Base-by-base conservation (phyloP, 1,284 basidiomycete species). In the Austroboletus rostrupii region DNA sequence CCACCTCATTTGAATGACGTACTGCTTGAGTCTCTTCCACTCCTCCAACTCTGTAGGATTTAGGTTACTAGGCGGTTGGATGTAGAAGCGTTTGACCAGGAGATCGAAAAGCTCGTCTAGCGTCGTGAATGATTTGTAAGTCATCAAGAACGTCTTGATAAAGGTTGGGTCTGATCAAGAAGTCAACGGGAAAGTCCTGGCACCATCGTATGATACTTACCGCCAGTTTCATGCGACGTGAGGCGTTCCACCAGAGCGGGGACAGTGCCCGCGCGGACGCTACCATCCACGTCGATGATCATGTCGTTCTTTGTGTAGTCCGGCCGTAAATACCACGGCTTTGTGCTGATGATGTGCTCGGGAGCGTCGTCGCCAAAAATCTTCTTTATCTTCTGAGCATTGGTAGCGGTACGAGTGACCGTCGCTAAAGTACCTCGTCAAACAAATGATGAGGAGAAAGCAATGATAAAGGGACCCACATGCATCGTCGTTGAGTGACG, bases 51-150 rank as follows among this genome's bases (percentile, higher is more conserved):
- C 88, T 1, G 75, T 66, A 1, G 76, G 70, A 6, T 72, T 76
- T 17, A 99, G 67, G 11, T 79, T 84, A 0, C 79, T 74, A 0
- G 96, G 97, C 13, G 89, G 78, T 41, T 81, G 72, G 38, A 97
- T 87, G 60, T 79, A 80, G 72, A 94, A 99, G 7, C 97, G 85
- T 50, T 81, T 77, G 11, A 91, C 80, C 23, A 99, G 80, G n/a
- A 92, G 74, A 47, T 92, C 85, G 52, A 98, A 87, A 20, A 99
- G 72, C 52, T 93, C 87, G 49, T 92, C 80, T 17, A 92, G 75
- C 1, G 86, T 87, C 14, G 92, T 93, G 69, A 99, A 99, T 0
- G 93, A 96, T 59, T 95, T 92, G 76, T 94, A 97, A 1, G 97
- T 99, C 80, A 97, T 89, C 54, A 99, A 70, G 79, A 99, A 99